Evolutionary conservation across 2,329 filamentous ascomycete species (phyloP).

Genomic region (Microdochium nivale): DNA sequence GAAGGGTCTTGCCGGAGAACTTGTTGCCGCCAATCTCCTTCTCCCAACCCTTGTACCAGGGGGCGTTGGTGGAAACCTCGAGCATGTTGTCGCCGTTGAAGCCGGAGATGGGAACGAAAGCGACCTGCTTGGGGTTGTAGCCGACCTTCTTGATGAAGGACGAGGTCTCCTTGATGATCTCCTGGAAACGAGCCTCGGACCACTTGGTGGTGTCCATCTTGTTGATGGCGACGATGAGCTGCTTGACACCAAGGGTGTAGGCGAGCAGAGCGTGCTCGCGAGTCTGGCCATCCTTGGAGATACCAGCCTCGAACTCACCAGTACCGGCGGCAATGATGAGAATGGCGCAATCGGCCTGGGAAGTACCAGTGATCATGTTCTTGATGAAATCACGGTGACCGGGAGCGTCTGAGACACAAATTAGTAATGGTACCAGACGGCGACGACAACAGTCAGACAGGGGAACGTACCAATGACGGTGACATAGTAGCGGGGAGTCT

Average conservation of each 20-base stretch:
- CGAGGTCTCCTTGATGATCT: slow-evolving; percentile 99
- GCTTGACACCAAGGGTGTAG: slow-evolving; percentile 99
- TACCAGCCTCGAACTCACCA: slow-evolving; percentile 99
- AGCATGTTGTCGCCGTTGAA: slow-evolving; percentile 99
- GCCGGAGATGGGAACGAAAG: slow-evolving; percentile 99
- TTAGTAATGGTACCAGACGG: slow-evolving; percentile 11
- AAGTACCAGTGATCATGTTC: slow-evolving; percentile 99
- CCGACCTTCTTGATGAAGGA: slow-evolving; percentile 99
- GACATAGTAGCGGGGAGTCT: slow-evolving; percentile 96
- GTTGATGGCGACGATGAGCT: slow-evolving; percentile 99
- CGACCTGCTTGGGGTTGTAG: slow-evolving; percentile 98
- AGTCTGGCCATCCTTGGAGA: slow-evolving; percentile 99
- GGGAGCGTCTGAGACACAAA: slow-evolving; percentile 62
- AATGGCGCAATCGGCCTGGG: slow-evolving; percentile 98
- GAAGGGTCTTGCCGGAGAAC: slow-evolving; percentile 89
- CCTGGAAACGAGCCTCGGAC: slow-evolving; percentile 91
- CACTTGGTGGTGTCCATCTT: slow-evolving; percentile 99
- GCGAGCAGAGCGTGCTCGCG: slow-evolving; percentile 99
- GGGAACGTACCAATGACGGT: slow-evolving; percentile 79
- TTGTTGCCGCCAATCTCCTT: slow-evolving; percentile 95
- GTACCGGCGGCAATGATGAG: slow-evolving; percentile 99
- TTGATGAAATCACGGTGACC: slow-evolving; percentile 99
- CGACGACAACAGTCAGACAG: background rate
- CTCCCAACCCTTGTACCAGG: slow-evolving; percentile 99
- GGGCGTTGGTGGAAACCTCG: slow-evolving; percentile 77